phyloP scores from a whole-genome alignment of 352 stramenopile genomes.

The Thraustotheca clavata region DNA sequence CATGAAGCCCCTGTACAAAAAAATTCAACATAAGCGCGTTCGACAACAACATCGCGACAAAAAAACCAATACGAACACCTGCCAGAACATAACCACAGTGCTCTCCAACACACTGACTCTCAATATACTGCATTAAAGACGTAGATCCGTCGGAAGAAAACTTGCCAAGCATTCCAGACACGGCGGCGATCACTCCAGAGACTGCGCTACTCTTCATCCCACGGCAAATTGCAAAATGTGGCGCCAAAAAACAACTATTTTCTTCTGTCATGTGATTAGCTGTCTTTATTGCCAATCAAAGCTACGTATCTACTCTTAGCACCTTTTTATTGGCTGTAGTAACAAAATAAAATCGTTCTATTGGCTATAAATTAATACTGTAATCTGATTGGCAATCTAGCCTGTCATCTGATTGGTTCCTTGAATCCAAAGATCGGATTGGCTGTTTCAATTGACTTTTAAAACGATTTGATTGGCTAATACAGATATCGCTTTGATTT shows the following conservation, averaged over 20 bases:
- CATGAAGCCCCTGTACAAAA: conserved; percentile 73
- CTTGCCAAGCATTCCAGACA: conserved; percentile 21
- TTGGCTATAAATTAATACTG: too few species aligned
- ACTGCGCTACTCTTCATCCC: conserved; percentile 19
- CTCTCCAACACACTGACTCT: neutral
- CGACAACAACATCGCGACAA: conserved; percentile 57
- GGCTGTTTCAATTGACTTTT: too few species aligned
- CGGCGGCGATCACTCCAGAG: conserved; percentile 14
- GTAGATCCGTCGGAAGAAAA: conserved; percentile 10
- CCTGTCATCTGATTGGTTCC: too few species aligned
- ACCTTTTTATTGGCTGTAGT: conserved; percentile 4
- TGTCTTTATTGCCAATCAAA: neutral
- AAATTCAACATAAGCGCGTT: conserved; percentile 74
- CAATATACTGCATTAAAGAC: neutral
- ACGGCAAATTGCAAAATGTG: neutral
- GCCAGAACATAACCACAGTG: conserved; percentile 14
- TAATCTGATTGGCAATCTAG: conserved; percentile 3
- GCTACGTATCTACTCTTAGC: neutral
- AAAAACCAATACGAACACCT: conserved; percentile 37
- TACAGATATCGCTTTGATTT: too few species aligned
- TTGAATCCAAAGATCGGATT: too few species aligned
- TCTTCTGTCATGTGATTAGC: too few species aligned
- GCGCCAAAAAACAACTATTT: neutral
- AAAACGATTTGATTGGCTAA: too few species aligned
- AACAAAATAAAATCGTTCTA: too few species aligned